Evolutionary conservation across 2,329 filamentous ascomycete species (phyloP).

Genomic region (Aspergillus sergii): DNA sequence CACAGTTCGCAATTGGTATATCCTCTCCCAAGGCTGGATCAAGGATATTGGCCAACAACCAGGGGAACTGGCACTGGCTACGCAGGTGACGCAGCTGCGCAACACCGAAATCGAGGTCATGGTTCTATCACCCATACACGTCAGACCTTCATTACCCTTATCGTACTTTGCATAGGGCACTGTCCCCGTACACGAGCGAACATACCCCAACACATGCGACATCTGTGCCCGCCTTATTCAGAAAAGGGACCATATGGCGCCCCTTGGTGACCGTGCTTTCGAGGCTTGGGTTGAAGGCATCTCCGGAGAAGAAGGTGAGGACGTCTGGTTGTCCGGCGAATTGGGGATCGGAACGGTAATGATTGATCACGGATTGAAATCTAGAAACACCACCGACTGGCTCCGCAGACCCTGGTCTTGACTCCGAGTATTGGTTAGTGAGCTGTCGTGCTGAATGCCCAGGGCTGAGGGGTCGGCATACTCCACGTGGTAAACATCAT

Average conservation of each 20-base stretch:
- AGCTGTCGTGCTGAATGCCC: background rate
- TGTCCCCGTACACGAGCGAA: conserved; percentile 22
- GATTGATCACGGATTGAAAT: conserved; percentile 76
- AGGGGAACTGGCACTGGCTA: conserved; percentile 78
- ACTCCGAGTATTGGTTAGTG: conserved; percentile 17
- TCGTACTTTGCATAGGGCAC: background rate
- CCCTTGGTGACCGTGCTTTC: conserved; percentile 90
- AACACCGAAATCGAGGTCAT: conserved; percentile 91
- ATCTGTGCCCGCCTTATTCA: conserved; percentile 77
- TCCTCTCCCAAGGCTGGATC: conserved; percentile 78
- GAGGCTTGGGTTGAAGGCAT: conserved; percentile 88
- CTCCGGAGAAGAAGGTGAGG: conserved; percentile 84
- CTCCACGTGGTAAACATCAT: conserved; percentile 93
- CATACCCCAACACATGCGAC: conserved; percentile 80
- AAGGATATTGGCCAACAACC: conserved; percentile 85
- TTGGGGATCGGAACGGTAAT: conserved; percentile 67
- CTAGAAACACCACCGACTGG: conserved; percentile 80
- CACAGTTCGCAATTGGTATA: conserved; percentile 74
- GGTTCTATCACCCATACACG: conserved; percentile 60
- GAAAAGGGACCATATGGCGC: conserved; percentile 82
- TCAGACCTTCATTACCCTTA: background rate
- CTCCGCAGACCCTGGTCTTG: conserved; percentile 67
- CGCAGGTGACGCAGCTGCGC: conserved; percentile 74
- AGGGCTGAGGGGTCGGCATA: conserved; percentile 26
- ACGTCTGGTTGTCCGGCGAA: conserved; percentile 67